These are phyloP conservation scores for Melampsora americana DNA, from an alignment of 1,284 basidiomycete species.

Conservation along the genomic window DNA sequence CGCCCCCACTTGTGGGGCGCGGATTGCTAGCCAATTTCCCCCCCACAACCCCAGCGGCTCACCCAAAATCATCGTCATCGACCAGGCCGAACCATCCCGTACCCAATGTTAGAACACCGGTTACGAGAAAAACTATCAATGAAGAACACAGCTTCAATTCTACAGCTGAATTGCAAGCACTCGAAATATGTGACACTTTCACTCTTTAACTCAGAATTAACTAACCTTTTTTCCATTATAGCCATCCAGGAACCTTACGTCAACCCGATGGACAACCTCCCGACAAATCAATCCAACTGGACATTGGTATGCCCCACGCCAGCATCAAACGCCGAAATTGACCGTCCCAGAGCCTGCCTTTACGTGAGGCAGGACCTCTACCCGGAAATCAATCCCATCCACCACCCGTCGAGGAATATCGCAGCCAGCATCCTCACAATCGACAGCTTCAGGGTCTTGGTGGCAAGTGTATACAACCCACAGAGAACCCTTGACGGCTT, in stretches of 20 bases:
- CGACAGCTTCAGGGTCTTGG: background rate
- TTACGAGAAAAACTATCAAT: background rate
- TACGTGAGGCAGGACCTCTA: background rate
- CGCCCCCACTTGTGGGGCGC: background rate
- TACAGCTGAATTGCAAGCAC: background rate
- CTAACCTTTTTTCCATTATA: background rate
- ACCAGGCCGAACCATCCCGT: too few species aligned
- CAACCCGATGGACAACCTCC: background rate
- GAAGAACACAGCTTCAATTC: background rate
- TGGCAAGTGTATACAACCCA: background rate
- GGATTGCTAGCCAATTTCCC: background rate
- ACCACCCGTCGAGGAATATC: background rate
- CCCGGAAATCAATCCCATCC: slow-evolving; percentile 11
- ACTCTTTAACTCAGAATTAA: background rate
- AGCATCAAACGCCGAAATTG: background rate
- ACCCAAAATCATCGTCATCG: too few species aligned
- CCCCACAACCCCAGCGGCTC: background rate
- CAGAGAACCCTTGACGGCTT: background rate
- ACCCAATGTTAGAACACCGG: background rate
- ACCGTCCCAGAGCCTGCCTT: too few species aligned
- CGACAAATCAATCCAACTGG: background rate
- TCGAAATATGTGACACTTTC: background rate
- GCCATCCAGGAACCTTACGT: slow-evolving; percentile 13
- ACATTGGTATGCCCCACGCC: background rate
- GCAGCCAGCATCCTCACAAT: background rate